A percentile compares a stretch with the other conserved stretches of the same genome.
Conservation (phyloP, 768 basidiomycete species). For the Mycena vitilis region DNA sequence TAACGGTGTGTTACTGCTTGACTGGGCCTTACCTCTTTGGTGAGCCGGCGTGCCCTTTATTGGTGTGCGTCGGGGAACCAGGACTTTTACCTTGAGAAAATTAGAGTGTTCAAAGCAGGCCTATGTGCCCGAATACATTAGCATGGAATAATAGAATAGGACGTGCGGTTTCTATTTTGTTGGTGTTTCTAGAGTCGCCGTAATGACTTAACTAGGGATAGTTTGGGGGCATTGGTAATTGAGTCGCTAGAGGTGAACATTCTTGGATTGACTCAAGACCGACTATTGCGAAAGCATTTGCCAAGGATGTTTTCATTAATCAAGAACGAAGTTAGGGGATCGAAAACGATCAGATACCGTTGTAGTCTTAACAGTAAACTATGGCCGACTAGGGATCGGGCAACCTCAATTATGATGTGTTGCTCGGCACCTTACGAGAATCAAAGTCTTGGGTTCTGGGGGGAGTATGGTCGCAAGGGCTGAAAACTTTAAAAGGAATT, state of each 20-base stretch:
- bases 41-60: too few species aligned
- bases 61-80: conserved; percentile 78
- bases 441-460: conserved; percentile 91
- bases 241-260: conserved; percentile 87
- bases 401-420: conserved; percentile 70
- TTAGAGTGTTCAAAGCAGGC: conserved; percentile 86
- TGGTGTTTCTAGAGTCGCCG: conserved; percentile 85
- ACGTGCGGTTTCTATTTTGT: conserved; percentile 85
- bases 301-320: too few species aligned
- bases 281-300: conserved; percentile 81
- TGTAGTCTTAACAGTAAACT: conserved; percentile 24
- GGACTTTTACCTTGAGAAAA: conserved; percentile 87
- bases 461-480: conserved; percentile 53
- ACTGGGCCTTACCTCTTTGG: too few species aligned
- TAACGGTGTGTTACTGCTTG: too few species aligned
- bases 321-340: conserved; percentile 77
- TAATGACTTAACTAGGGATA: conserved; percentile 88
- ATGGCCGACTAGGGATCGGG: conserved; percentile 1
- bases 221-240: conserved; percentile 89
- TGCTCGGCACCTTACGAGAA: conserved; percentile 85
- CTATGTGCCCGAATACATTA: conserved; percentile 86
- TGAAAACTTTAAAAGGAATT: conserved; percentile 76
- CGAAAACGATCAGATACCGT: conserved; percentile 85
- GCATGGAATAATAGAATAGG: conserved; percentile 88
- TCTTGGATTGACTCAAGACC: conserved; percentile 86